These are phyloP conservation scores for Plasmodium ovale DNA, from an alignment of 169 alveolate species.

Conservation along the genomic window DNA sequence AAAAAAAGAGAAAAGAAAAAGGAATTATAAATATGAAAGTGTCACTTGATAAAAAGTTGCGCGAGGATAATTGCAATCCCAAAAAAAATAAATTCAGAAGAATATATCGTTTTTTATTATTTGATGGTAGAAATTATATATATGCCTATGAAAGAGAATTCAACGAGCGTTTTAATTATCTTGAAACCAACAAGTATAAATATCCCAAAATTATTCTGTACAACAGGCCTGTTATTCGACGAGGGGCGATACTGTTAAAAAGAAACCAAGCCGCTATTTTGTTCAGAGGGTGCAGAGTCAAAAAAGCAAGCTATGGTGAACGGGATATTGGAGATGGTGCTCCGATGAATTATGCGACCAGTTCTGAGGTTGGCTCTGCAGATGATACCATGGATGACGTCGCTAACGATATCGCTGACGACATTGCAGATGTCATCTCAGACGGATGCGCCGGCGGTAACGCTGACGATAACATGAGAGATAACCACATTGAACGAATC, in stretches of 20 bases:
- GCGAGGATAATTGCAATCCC: too few species aligned
- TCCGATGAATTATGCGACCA: too few species aligned
- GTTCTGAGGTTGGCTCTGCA: too few species aligned
- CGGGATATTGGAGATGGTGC: too few species aligned
- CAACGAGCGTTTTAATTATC: slow-evolving; percentile 65
- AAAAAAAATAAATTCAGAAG: slow-evolving; percentile 20
- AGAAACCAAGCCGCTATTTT: slow-evolving; percentile 47
- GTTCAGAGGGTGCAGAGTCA: slow-evolving; percentile 30
- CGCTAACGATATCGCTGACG: too few species aligned
- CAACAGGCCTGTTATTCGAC: slow-evolving; percentile 62
- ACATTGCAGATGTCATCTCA: too few species aligned
- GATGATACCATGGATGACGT: too few species aligned
- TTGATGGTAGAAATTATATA: slow-evolving; percentile 59
- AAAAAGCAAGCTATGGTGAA: too few species aligned
- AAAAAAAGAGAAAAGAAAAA: neutral
- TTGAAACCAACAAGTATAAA: slow-evolving; percentile 46
- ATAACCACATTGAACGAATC: slow-evolving; percentile 13
- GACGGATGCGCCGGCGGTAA: too few species aligned
- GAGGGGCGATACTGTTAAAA: slow-evolving; percentile 48
- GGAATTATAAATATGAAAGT: neutral
- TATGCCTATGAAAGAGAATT: slow-evolving; percentile 72
- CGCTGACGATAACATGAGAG: neutral
- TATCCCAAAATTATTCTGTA: slow-evolving; percentile 71
- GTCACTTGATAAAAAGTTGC: neutral
- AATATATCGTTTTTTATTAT: slow-evolving; percentile 70